Base-by-base conservation (phyloP, 2,329 filamentous ascomycete genomes). In the Beauveria scarabaeidicola region DNA sequence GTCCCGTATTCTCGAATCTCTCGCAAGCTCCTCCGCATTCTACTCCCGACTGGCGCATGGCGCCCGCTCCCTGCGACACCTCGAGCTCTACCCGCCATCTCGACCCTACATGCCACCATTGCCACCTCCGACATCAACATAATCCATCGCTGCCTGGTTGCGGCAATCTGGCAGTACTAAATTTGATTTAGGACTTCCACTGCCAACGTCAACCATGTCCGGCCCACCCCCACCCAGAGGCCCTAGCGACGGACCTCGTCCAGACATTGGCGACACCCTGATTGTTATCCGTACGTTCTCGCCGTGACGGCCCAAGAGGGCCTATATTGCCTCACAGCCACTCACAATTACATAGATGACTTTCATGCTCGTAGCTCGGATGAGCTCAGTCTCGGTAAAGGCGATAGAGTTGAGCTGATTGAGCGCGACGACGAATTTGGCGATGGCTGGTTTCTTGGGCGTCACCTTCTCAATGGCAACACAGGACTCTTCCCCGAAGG, bases 301-400 rank as follows among this genome's bases (percentile, higher is more conserved):
- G 47, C 40, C 6, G 41, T 23, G 10, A 36, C 40, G 52, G 52
- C 27, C 52, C 52, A 36, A 23, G 10, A 32, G 5, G 29, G 7
- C 32, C 36, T 60, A 19, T 25, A 21, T n/a, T 21, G 29, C 29
- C 46, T 25, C 15, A 17, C 40, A 48, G 15, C 29, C 48, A 21
- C 51, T 56, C 23, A 62, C 48, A 46, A 43, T 36, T 47, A 44
- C 60, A 48, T 61, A 96, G 91, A 99, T 75, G 91, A 97, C 75
- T 97, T 99, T 73, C 79, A 86, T 66, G 92, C 93, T 61, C 86
- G 94, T 66, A 95, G 91, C 73, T 88, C 90, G 61, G 94, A 99
- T 75, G 94, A 99, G 79, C 81, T 99, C 69, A 95, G 85, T 66
- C 80, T 99, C 65, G 79, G 84, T 59, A 95, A 95, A 69, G 92